Evolutionary conservation across 192 early-diverging fungal species (phyloP).

Genomic region (Entomortierella beljakovae): DNA sequence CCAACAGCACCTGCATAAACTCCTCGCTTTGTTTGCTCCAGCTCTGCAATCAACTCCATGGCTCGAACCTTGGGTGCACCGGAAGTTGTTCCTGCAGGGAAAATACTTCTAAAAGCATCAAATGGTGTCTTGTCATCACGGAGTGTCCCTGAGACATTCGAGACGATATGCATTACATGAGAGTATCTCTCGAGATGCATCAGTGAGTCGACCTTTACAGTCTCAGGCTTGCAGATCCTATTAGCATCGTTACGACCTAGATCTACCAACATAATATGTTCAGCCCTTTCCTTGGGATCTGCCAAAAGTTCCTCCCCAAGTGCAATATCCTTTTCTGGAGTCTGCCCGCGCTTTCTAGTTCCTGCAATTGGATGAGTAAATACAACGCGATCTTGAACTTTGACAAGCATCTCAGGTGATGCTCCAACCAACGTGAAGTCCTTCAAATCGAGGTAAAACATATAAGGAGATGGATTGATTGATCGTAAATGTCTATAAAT

Average conservation of each 20-base stretch:
- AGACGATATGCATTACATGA: conserved; percentile 99
- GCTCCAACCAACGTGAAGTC: conserved; percentile 97
- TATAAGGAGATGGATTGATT: conserved; percentile 99
- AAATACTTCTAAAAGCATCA: conserved; percentile 97
- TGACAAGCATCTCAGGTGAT: conserved; percentile 97
- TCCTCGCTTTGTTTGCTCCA: conserved; percentile 94
- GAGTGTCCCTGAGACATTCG: conserved; percentile 91
- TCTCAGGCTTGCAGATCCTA: conserved; percentile 92
- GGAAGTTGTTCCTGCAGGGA: conserved; percentile 98
- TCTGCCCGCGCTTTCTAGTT: conserved; percentile 91
- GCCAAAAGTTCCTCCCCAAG: conserved; percentile 89
- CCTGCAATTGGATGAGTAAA: conserved; percentile 98
- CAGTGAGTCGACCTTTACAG: conserved; percentile 94
- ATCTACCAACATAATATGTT: conserved; percentile 99
- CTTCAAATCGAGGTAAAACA: conserved; percentile 98
- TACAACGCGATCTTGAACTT: conserved; percentile 84
- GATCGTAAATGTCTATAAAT: conserved; percentile 95
- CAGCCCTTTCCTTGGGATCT: conserved; percentile 97
- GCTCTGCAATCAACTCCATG: conserved; percentile 92
- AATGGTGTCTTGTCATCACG: conserved; percentile 90
- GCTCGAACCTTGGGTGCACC: conserved; percentile 99
- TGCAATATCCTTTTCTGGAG: conserved; percentile 87
- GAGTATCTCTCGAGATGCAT: conserved; percentile 98
- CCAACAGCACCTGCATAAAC: conserved; percentile 92
- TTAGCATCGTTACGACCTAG: conserved; percentile 99